phyloP scores from a whole-genome alignment of 352 stramenopile species.

The Phytophthora pinifolia region DNA sequence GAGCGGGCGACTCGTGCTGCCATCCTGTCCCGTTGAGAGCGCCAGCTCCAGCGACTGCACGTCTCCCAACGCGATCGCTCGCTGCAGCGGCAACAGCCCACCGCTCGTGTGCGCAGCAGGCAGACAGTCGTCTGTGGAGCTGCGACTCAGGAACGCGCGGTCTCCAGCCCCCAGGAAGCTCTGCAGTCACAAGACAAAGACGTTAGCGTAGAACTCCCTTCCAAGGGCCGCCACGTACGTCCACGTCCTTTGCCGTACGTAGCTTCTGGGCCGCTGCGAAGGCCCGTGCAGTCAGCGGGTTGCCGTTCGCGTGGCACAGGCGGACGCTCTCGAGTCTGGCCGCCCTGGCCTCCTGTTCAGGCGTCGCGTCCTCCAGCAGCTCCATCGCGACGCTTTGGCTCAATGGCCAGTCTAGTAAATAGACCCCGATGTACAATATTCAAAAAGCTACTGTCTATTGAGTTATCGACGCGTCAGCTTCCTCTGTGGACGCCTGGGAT shows the following conservation, averaged over 20 bases:
- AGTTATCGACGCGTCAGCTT: conserved; percentile 19
- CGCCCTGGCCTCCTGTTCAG: conserved; percentile 28
- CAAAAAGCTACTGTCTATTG: conserved; percentile 44
- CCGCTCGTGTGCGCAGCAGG: conserved; percentile 40
- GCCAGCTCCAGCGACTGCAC: conserved; percentile 27
- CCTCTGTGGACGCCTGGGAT: conserved; percentile 11
- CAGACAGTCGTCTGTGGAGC: conserved; percentile 18
- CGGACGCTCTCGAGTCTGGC: conserved; percentile 36
- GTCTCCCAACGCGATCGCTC: conserved; percentile 60
- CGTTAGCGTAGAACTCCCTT: neutral
- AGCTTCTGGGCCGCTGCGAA: conserved; percentile 35
- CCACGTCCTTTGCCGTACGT: neutral
- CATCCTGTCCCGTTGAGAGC: conserved; percentile 6
- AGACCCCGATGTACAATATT: conserved; percentile 8
- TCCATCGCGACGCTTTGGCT: conserved; percentile 32
- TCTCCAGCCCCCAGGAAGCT: conserved; percentile 51
- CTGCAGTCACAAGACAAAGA: conserved; percentile 17
- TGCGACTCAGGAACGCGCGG: conserved; percentile 45
- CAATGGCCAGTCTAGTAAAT: neutral
- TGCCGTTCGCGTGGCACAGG: conserved; percentile 42
- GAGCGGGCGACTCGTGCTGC: neutral
- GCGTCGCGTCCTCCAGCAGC: conserved; percentile 20
- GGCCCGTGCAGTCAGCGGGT: conserved; percentile 36
- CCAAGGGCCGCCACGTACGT: conserved; percentile 17
- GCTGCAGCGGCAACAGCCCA: conserved; percentile 40